Evolutionary conservation across 768 basidiomycete genomes (phyloP), one percentile per base, ranked within the genome.

Genomic region (Exsudoporus frostii): DNA sequence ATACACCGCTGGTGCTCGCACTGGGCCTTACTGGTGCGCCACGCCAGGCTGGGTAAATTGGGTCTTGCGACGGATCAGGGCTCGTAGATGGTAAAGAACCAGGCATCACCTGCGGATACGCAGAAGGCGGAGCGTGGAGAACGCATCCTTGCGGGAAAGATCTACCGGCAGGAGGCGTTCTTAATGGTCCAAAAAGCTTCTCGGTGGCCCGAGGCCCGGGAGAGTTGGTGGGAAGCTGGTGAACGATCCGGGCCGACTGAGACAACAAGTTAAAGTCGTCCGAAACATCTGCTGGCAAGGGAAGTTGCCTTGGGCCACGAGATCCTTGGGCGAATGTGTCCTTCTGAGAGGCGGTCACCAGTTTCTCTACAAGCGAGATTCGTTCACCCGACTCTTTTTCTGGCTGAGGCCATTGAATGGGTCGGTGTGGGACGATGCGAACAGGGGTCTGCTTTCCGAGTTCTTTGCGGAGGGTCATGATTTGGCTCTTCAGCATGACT

Each of bases 401-500:
- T 15, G 7, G 33, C 24, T n/a, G 55, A 48, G 24, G 19, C 34
- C 8, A 27, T 36, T 24, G 25, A 4, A 42, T 36, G 13, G 39
- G 32, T 1, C 20, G 14, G 8, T 25, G 27, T 13, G 43, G 38
- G 41, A 22, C 20, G 27, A 19, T 22, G 14, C 29, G 44, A 33
- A 25, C 10, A 2, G 40, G 15, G 4, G 19, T 41, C 37, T 69
- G 66, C 54, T 82, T 79, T 56, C 83, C 82, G 11, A 93, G 75
- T 64, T 90, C 82, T 63, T 85, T 81, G 54, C 81, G 76, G 24
- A 93, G 79, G 10, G 67, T 61, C 55, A 77, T 74, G 68, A 93
- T 83, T 64, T 88, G 83, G 1, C 56, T 63, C 67, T 80, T 80
- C 41, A 93, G 57, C 4, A 81, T 60, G 7, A 60, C 58, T 2